Percentiles rank a stretch among this genome's conserved stretches.
phyloP scores from a whole-genome alignment of 2,329 filamentous ascomycete genomes.

The Drechslera avenae region DNA sequence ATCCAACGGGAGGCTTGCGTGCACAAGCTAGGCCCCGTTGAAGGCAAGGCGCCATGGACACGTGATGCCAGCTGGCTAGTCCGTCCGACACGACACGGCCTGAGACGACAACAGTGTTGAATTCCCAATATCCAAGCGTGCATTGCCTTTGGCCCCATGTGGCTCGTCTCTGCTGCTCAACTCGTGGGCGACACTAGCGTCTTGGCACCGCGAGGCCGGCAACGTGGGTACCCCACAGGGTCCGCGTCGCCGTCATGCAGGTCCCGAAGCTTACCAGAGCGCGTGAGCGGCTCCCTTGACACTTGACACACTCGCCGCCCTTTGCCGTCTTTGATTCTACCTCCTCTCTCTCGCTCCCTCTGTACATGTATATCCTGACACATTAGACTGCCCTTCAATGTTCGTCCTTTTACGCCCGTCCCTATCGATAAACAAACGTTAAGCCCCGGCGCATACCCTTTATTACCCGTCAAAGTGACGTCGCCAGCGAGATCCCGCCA shows the following conservation, averaged over 20 bases:
- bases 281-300: neutral
- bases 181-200: neutral
- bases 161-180: neutral
- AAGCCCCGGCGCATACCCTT: constrained; percentile 14
- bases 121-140: neutral
- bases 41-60: too few relatives aligned
- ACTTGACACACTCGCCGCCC: neutral
- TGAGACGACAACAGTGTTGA: neutral
- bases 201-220: constrained; percentile 9
- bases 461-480: constrained; percentile 28
- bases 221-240: constrained; percentile 11
- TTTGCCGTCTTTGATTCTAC: neutral
- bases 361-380: neutral
- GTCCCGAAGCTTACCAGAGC: constrained; percentile 20
- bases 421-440: constrained; percentile 23
- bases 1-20: constrained; percentile 7
- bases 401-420: constrained; percentile 2
- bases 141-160: neutral
- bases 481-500: constrained; percentile 37
- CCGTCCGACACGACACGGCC: too few relatives aligned
- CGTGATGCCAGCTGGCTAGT: too few relatives aligned
- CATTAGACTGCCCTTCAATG: neutral
- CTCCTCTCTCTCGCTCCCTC: neutral
- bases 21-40: constrained; percentile 12
- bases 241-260: constrained; percentile 17